Base-by-base conservation (phyloP, 2,329 filamentous ascomycete species). In the Fusarium pseudoanthophilum region DNA sequence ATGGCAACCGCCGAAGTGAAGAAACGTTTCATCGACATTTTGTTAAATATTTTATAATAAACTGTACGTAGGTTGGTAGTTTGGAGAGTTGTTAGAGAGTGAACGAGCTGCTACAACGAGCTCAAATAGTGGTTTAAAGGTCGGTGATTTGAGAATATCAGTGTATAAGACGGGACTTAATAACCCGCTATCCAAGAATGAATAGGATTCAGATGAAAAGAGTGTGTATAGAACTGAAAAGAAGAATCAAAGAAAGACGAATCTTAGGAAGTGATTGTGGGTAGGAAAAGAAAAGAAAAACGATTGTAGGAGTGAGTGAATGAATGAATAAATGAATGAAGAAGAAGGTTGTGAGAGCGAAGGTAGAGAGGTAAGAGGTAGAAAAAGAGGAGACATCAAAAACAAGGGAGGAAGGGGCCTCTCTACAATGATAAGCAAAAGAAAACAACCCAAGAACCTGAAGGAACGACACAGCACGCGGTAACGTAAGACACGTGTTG, bases 1-100 rank as follows among this genome's bases (percentile, higher is more conserved):
- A 79, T 67, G 36, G 70, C 75, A 51, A 79, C 37, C 21, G 67
- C 77, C 32, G 78, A 76, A 56, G 78, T 61, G 24, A 81, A 62
- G 52, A 76, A 60, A 21, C 55, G 67, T 39, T 64, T 71, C 60
- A 76, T 26, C 21, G 68, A 46, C 78, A 81, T 73, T 71, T 40
- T 69, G 16, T 14, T 24, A 37, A 57, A 21, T 51, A 15, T 40
- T 46, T 42, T n/a, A 49, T n/a, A 55, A 39, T 36, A 26, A 37
- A 36, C 36, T 24, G n/a, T 36, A 62, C 26, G 46, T 48, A 59
- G 36, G 24, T 24, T 58, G 14, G 34, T 40, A n/a, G 51, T 43
- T 30, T 32, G 39, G 51, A 46, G 39, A 46, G 43, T 30, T 39
- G 20, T 46, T 37, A 70, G 37, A 43, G 71, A 74, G 60, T 60